Evolutionary conservation across 164 flowering plant species (phyloP).

Genomic region (Tetracentron sinense): DNA sequence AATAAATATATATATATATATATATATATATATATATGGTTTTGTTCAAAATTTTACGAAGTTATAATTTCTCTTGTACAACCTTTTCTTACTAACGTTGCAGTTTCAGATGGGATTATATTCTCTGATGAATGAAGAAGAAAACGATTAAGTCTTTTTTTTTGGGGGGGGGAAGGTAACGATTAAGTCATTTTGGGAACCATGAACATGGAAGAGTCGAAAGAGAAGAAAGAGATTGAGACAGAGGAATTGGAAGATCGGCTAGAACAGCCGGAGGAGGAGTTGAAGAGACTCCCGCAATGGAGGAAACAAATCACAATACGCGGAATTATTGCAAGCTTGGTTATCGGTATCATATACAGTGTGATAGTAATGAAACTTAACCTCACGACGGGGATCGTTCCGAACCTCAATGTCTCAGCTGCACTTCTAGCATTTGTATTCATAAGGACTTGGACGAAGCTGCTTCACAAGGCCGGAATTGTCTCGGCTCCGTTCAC

Average conservation of each 20-base stretch:
- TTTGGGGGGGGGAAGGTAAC: not conserved
- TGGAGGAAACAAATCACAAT: slow-evolving; percentile 80
- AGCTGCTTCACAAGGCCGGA: slow-evolving; percentile 53
- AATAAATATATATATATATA: no score
- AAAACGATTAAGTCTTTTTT: no score
- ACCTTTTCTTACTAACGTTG: slow-evolving; percentile 33
- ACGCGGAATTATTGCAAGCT: slow-evolving; percentile 68
- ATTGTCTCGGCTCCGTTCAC: slow-evolving; percentile 62
- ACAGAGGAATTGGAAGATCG: slow-evolving; percentile 22
- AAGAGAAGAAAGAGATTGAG: slow-evolving; percentile 27
- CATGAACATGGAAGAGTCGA: slow-evolving; percentile 22
- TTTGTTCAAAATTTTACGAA: no score
- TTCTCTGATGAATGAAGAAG: slow-evolving; percentile 7
- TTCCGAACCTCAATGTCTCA: slow-evolving; percentile 81
- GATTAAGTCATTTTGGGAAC: slow-evolving; percentile 1
- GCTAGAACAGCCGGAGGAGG: slow-evolving; percentile 9
- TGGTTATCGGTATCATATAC: slow-evolving; percentile 59
- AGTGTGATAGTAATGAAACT: slow-evolving; percentile 84
- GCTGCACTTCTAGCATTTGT: slow-evolving; percentile 89
- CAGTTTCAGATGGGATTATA: slow-evolving; percentile 16
- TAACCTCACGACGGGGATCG: slow-evolving; percentile 78
- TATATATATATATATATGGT: no score
- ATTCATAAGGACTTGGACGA: slow-evolving; percentile 66
- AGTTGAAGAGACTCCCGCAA: slow-evolving; percentile 35
- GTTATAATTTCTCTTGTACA: not conserved